These are phyloP conservation scores for Aspergillus ustus DNA, from an alignment of 2,329 filamentous ascomycete genomes.

Conservation along the genomic window DNA sequence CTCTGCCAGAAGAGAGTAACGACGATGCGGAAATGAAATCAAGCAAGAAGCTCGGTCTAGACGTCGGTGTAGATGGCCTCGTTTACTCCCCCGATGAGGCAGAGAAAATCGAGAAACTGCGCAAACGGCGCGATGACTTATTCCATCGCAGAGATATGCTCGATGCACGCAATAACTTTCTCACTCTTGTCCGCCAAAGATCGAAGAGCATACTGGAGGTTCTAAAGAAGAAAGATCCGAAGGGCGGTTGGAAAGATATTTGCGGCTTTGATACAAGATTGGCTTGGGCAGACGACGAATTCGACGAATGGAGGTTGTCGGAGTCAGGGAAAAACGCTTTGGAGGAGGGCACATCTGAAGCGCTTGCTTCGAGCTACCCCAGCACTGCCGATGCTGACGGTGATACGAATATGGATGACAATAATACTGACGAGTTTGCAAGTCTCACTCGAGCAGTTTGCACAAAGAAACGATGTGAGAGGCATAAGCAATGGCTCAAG, in stretches of 20 bases:
- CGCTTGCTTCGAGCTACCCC: constrained; percentile 34
- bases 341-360: constrained; percentile 41
- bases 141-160: constrained; percentile 47
- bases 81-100: constrained; percentile 45
- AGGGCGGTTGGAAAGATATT: constrained; percentile 53
- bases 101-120: constrained; percentile 43
- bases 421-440: constrained; percentile 33
- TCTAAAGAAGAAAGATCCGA: constrained; percentile 50
- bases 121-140: constrained; percentile 39
- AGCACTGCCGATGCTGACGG: constrained; percentile 35
- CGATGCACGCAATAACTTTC: constrained; percentile 45
- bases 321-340: constrained; percentile 45
- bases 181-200: constrained; percentile 48
- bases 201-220: constrained; percentile 49
- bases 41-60: constrained; percentile 36
- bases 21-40: constrained; percentile 21
- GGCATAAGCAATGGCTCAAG: constrained; percentile 54
- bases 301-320: constrained; percentile 51
- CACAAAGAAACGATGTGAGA: constrained; percentile 52
- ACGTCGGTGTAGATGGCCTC: constrained; percentile 33
- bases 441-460: constrained; percentile 49
- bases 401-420: constrained; percentile 42
- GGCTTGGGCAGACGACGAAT: constrained; percentile 54
- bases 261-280: constrained; percentile 54
- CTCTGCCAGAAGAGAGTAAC: constrained; percentile 32